Evolutionary conservation across 192 early-diverging fungal genomes (phyloP), one percentile per base, ranked within the genome.

Genomic region (Entophlyctis luteolus): DNA sequence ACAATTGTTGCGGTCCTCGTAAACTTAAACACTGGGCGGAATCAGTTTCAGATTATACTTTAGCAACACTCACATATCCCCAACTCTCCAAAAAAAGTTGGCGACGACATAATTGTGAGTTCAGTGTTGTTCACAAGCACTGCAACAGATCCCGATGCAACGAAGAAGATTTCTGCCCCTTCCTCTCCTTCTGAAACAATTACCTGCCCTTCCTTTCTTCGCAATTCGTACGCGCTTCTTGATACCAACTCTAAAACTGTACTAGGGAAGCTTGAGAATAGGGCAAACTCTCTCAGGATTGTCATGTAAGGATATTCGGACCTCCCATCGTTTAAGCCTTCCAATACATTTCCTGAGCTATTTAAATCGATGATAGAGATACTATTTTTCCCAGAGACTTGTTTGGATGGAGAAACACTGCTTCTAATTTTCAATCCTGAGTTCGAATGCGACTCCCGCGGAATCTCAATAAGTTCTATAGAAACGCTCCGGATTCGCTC

Each of bases 151-250:
- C 79, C 79, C 33, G 54, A 36, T 16, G 31, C 42, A 4, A 80
- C 14, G 63, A 80, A 77, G 52, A 73, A 80, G 3, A 80, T 75
- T 47, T 80, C 79, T 0, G 72, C 69, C 2, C 68, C 76, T 38
- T 65, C 70, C 2, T 80, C 76, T 23, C 78, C 78, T 48, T 80
- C 73, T 20, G 42, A 63, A 6, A 80, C 63, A 56, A 80, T 80
- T 4, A 32, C 18, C 31, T 78, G 69, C 16, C 75, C 75, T 12
- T 63, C 20, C 32, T n/a, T 55, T 4, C 76, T 49, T 10, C 35
- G 25, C 67, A 80, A 66, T 59, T 80, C 67, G 68, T 72, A 77
- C 5, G 62, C 3, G 4, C 20, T 25, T 10, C 36, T 10, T 16
- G 50, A 65, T 4, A 77, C 39, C 28, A 66, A 36, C 27, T 77